Percentiles rank a stretch among this genome's conserved stretches.
Evolutionary conservation across 2,329 filamentous ascomycete species (phyloP).

Genomic region (Colletotrichum sp.): DNA sequence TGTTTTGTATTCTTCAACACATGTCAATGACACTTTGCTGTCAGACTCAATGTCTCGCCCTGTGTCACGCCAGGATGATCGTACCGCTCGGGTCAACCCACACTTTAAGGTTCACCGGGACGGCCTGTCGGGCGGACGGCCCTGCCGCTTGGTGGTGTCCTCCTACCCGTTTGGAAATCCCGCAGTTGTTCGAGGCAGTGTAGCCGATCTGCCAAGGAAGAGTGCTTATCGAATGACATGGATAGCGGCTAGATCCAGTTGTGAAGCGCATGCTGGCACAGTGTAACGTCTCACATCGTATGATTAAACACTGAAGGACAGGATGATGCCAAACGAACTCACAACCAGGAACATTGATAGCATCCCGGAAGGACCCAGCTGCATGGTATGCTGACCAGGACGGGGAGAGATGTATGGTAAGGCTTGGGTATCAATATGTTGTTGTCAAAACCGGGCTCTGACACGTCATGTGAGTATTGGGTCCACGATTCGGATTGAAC

Average conservation of each 20-base stretch:
- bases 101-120: constrained; percentile 1
- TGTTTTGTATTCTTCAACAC: background rate
- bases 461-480: background rate
- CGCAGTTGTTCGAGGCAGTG: background rate
- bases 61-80: background rate
- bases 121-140: background rate
- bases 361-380: background rate
- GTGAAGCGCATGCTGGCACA: background rate
- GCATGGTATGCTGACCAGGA: background rate
- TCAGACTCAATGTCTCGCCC: background rate
- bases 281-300: background rate
- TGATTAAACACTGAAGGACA: background rate
- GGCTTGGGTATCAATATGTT: background rate
- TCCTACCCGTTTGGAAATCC: background rate
- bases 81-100: background rate
- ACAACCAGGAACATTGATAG: background rate
- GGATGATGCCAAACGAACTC: background rate
- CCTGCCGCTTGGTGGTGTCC: background rate
- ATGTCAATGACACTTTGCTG: background rate
- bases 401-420: background rate
- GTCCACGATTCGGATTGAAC: background rate
- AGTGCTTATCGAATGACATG: background rate
- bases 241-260: background rate
- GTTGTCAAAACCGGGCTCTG: background rate
- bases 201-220: background rate